Evolutionary conservation across 441 rosid species (phyloP), one percentile per base, ranked within the genome.

Genomic region (Biscutella laevigata): DNA sequence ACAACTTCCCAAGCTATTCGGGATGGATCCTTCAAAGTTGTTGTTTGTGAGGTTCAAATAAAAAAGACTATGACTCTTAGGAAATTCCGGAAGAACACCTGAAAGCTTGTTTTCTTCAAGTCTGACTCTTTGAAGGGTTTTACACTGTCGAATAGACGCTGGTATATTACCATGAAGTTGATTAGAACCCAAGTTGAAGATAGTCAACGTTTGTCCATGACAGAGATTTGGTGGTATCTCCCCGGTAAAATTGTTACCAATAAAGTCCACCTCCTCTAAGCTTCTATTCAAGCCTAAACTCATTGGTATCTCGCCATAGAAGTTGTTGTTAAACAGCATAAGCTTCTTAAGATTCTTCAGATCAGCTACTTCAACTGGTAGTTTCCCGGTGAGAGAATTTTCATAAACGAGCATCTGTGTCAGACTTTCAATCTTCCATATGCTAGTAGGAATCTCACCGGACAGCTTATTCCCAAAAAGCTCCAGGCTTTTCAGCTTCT

Each of bases 401-500:
- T 62, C 53, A 44, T 86, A 77, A 43, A 85, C 47, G 2, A 66
- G 44, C 11, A 89, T 34, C 42, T 55, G 37, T 67, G 63, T 49
- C 9, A 89, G 82, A 59, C 63, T 77, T 2, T 70, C 71, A 62
- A 83, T 82, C 73, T 67, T 83, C 90, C 95, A 89, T 37, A 86
- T 65, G 37, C 69, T 38, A 36, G 67, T 52, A 7, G 94, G 97
- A 66, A 89, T 69, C 69, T 78, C 76, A 46, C 95, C 95, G 2
- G 62, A 73, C 59, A 88, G 73, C 13, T 19, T 49, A 59, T 86
- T 86, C 12, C 4, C 15, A 61, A 81, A 83, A 74, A 89, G 62
- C 55, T 56, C 59, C 43, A 89, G 77, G 40, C 76, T 78, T 54
- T 67, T 26, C 21, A 89, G 57, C 34, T 57, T 22, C 29, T 65